These are phyloP conservation scores for Floccularia luteovirens DNA, from an alignment of 768 basidiomycete genomes.

Conservation along the genomic window DNA sequence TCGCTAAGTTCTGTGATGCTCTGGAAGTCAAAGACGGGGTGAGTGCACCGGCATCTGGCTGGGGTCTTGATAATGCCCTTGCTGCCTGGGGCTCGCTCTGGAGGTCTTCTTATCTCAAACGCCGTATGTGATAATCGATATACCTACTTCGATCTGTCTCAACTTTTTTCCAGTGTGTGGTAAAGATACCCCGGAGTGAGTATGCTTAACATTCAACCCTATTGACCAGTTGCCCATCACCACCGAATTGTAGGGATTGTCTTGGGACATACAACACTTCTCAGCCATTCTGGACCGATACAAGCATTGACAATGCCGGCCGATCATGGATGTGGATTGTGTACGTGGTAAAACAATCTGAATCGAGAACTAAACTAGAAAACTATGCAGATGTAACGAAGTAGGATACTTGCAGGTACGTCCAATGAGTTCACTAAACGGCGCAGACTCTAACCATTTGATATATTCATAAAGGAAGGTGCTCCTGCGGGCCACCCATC, in stretches of 20 bases:
- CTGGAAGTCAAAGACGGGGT: slow-evolving; percentile 55
- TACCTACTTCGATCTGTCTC: neutral
- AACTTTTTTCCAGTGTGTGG: slow-evolving; percentile 42
- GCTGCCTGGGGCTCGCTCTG: slow-evolving; percentile 55
- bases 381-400: slow-evolving; percentile 49
- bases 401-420: slow-evolving; percentile 50
- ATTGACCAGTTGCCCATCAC: neutral
- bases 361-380: neutral
- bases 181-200: slow-evolving; percentile 37
- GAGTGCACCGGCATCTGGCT: slow-evolving; percentile 41
- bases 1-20: slow-evolving; percentile 61
- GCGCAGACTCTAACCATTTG: neutral
- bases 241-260: slow-evolving; percentile 21
- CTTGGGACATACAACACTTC: slow-evolving; percentile 34
- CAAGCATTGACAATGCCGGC: slow-evolving; percentile 39
- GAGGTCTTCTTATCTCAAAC: slow-evolving; percentile 37
- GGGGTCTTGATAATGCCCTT: slow-evolving; percentile 57
- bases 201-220: slow-evolving; percentile 2
- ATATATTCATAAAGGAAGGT: slow-evolving; percentile 24
- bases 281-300: slow-evolving; percentile 43
- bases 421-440: neutral
- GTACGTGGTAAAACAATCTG: slow-evolving; percentile 21
- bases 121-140: slow-evolving; percentile 26
- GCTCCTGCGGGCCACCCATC: slow-evolving; percentile 29
- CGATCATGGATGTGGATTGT: slow-evolving; percentile 74